These are phyloP conservation scores for Massarina eburnea DNA, from an alignment of 2,329 filamentous ascomycete genomes.

Conservation along the genomic window DNA sequence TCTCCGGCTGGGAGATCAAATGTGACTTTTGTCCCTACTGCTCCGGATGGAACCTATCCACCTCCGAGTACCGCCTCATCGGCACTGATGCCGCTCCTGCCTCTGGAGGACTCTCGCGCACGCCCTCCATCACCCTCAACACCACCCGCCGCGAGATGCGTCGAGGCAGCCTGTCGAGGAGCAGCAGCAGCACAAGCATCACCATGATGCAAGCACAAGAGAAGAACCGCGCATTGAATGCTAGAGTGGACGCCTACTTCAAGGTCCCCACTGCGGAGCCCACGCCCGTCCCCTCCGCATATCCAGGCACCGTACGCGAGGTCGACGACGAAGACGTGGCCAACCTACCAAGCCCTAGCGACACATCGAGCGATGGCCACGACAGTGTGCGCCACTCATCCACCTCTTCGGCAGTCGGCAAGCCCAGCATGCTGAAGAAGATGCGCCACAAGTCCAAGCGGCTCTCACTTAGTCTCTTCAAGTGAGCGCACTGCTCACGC, in stretches of 20 bases:
- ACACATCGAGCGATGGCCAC: slow-evolving; percentile 38
- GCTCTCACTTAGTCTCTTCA: slow-evolving; percentile 40
- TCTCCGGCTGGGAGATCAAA: slow-evolving; percentile 54
- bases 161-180: slow-evolving; percentile 39
- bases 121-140: slow-evolving; percentile 42
- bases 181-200: slow-evolving; percentile 41
- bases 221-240: slow-evolving; percentile 45
- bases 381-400: slow-evolving; percentile 32
- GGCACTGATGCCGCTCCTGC: slow-evolving; percentile 42
- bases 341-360: slow-evolving; percentile 31
- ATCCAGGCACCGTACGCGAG: slow-evolving; percentile 28
- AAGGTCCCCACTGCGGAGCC: slow-evolving; percentile 25
- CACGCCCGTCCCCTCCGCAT: slow-evolving; percentile 23
- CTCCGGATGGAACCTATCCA: slow-evolving; percentile 39
- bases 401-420: slow-evolving; percentile 29
- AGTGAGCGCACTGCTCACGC: slow-evolving; percentile 21
- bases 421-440: slow-evolving; percentile 36
- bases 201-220: slow-evolving; percentile 38
- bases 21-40: slow-evolving; percentile 53
- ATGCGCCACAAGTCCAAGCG: slow-evolving; percentile 40
- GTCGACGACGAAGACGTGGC: slow-evolving; percentile 31
- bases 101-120: slow-evolving; percentile 45
- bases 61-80: slow-evolving; percentile 51
- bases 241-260: slow-evolving; percentile 43
- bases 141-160: slow-evolving; percentile 41